Base-by-base conservation (phyloP, 352 stramenopile species). In the Plasmopara halstedii region DNA sequence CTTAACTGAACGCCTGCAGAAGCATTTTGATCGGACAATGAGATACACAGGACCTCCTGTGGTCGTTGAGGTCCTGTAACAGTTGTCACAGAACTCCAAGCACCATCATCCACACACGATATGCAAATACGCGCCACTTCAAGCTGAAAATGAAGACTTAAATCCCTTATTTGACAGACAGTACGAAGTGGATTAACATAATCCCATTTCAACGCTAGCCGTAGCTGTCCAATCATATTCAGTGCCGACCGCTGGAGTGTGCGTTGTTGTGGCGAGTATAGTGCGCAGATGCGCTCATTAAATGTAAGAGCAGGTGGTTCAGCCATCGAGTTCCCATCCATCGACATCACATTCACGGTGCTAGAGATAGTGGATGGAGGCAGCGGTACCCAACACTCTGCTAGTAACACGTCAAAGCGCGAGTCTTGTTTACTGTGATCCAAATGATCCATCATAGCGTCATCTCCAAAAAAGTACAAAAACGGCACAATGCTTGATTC, bases 391-490 rank as follows among this genome's bases (percentile, higher is more conserved):
- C 81, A 93, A 19, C 73, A 86, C 48, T 90, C 77, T 7, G 76
- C 81, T 13, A 93, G 38, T 11, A 93, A 62, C 34, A 69, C 63
- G 27, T 93, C 81, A 27, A 88, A 88, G 3, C 80, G 71, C 7
- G 73, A 83, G 35, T 93, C 78, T 50, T 89, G 76, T 42, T 89
- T 90, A 58, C 75, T 88, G 49, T 89, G 81, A 44, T 93, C 78
- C 26, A 93, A 56, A 54, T 87, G 74, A 44, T 93, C 81, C 78
- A 93, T 87, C 55, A 83, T 93, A 14, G 66, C 64, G 46, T 93
- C 81, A 17, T 93, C 81, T 6, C 81, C 81, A 44, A 93, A 93
- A 54, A 93, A 93, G 42, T 93, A 93, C 17, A 93, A 54, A 50
- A 93, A 93, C 2, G 81, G 81, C 22, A 93, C 74, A 13, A 93